Conservation (phyloP, 176 grass and related monocot species). For the Phoenix roebelenii region DNA sequence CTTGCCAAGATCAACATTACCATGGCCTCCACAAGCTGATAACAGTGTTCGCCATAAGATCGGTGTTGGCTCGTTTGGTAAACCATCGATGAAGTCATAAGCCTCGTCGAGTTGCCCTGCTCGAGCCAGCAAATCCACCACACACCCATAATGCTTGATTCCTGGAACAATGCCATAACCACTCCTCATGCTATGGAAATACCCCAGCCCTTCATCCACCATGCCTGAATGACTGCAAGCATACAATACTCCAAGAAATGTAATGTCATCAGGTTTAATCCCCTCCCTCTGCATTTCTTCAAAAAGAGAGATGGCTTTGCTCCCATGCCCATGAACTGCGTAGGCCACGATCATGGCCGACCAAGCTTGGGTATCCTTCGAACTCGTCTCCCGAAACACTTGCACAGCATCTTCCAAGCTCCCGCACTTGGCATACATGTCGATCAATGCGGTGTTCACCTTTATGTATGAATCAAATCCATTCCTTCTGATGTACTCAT, state of each 20-base stretch:
- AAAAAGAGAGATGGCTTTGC: constrained; percentile 38
- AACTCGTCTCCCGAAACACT: constrained; percentile 48
- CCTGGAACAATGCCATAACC: constrained; percentile 33
- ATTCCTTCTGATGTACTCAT: constrained; percentile 45
- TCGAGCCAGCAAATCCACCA: constrained; percentile 58
- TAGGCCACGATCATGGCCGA: constrained; percentile 62
- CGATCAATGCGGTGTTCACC: constrained; percentile 51
- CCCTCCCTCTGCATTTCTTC: constrained; percentile 54
- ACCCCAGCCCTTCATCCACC: constrained; percentile 52
- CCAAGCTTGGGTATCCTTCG: constrained; percentile 59
- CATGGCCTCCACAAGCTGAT: constrained; percentile 49
- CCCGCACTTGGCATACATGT: constrained; percentile 78
- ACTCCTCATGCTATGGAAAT: constrained; percentile 45
- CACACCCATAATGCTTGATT: constrained; percentile 70
- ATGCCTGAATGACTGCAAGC: constrained; percentile 66
- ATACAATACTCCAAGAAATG: constrained; percentile 51
- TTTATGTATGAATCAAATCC: constrained; percentile 43
- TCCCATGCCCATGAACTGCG: constrained; percentile 42
- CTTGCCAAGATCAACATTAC: constrained; percentile 22
- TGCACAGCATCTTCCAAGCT: constrained; percentile 57
- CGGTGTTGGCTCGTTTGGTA: constrained; percentile 50
- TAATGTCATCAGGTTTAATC: constrained; percentile 50
- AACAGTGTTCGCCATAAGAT: constrained; percentile 63
- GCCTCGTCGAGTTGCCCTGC: constrained; percentile 49
- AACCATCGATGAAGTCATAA: constrained; percentile 49